Evolutionary conservation across 2,329 filamentous ascomycete species (phyloP), one percentile per base, ranked within the genome.

Genomic region (Fusarium begoniae): DNA sequence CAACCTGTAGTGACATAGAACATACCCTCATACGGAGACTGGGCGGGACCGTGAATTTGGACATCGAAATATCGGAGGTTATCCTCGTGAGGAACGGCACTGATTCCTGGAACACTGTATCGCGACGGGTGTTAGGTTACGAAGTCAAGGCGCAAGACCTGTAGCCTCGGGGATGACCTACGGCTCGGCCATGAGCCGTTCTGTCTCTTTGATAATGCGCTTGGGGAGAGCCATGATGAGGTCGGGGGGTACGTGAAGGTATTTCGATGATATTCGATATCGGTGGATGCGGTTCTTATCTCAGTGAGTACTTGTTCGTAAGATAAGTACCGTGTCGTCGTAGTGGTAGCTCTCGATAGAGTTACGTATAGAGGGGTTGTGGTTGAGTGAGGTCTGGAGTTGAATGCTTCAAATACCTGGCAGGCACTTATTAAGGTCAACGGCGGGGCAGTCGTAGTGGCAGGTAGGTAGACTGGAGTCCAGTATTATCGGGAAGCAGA

Each of bases 41-140:
- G 93, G 44, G 92, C 91, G 28, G 96, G 96, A 11, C 96, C 96
- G 81, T 98, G 92, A 81, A 99, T 98, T 79, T 94, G 94, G 77
- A 99, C 97, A 82, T 99, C 97, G 80, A 99, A 99, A 85, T 99
- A 99, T 78, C 96, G 91, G 66, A 98, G 90, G 84, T 99, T 99
- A 79, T 99, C 96, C 79, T 98, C 95, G 83, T 98, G 96, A 55
- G 97, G 97, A 59, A 97, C 88, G 56, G 96, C 96, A 80, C 94
- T 97, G 85, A 99, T 99, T 70, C 96, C 96, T 37, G 96, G 95
- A 38, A 99, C 96, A 74, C 95, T 98, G 80, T 68, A 72, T 45
- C 41, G 70, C 48, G 57, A 61, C 48, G 68, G 35, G 54, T 66
- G 66, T 79, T 68, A 80, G 67, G 63, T 63, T 69, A 62, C 28